These are phyloP conservation scores for Exophiala xenobiotica DNA, from an alignment of 2,329 filamentous ascomycete species.

Conservation along the genomic window DNA sequence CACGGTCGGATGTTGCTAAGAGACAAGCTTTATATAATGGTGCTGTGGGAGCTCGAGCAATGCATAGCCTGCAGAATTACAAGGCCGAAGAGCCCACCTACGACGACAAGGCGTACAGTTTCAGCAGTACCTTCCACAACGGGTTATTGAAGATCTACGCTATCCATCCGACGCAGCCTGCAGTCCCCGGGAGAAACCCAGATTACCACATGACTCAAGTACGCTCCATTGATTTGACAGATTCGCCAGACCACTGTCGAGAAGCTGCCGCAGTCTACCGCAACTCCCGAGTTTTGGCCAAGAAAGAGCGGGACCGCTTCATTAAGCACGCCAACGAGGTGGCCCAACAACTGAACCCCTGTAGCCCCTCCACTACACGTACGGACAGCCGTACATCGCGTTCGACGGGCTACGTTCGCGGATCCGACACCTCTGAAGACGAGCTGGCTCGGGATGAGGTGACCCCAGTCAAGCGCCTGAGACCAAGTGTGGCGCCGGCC, in stretches of 20 bases:
- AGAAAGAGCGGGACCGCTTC: constrained; percentile 39
- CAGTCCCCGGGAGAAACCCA: constrained; percentile 26
- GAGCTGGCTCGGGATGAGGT: constrained; percentile 6
- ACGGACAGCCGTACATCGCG: constrained; percentile 7
- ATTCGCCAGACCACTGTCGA: constrained; percentile 34
- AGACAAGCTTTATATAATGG: constrained; percentile 14
- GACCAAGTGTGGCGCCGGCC: constrained; percentile 1
- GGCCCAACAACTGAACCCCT: neutral
- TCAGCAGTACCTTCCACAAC: constrained; percentile 41
- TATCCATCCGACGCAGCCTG: constrained; percentile 5
- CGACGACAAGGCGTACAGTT: constrained; percentile 42
- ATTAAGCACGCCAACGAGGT: constrained; percentile 36
- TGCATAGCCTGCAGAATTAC: constrained; percentile 20
- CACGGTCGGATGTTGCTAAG: constrained; percentile 4
- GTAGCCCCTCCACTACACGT: constrained; percentile 3
- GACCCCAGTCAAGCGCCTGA: constrained; percentile 9
- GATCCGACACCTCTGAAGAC: no score
- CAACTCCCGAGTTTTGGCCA: constrained; percentile 43
- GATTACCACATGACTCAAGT: constrained; percentile 46
- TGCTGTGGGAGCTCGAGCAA: constrained; percentile 4
- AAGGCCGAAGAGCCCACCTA: constrained; percentile 38
- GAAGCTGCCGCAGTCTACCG: constrained; percentile 40
- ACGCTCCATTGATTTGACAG: constrained; percentile 33
- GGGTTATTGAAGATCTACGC: constrained; percentile 9
- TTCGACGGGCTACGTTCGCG: no score